Conservation (phyloP, 371 early-diverging fungal species). For the Batrachochytrium dendrobatidis region DNA sequence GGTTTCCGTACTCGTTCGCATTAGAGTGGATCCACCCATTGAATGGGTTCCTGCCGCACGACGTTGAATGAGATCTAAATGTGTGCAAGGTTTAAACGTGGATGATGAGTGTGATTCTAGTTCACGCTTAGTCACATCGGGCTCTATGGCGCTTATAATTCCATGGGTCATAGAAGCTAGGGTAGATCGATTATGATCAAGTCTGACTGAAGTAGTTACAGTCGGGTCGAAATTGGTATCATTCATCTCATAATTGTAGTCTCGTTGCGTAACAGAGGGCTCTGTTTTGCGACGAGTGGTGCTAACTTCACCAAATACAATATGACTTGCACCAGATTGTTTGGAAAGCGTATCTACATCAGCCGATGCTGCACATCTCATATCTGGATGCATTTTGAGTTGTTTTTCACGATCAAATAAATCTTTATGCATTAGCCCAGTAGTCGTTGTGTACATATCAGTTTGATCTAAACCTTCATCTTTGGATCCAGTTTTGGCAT, state of each 20-base stretch:
- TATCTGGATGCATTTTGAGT: no score
- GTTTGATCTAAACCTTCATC: not conserved
- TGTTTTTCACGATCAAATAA: no score
- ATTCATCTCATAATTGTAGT: not conserved
- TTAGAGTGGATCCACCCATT: not conserved
- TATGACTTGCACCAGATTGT: slow-evolving; percentile 11
- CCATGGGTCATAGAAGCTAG: not conserved
- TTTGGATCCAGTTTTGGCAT: not conserved
- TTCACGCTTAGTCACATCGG: not conserved
- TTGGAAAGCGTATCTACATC: not conserved
- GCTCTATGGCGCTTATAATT: not conserved
- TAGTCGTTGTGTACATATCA: slow-evolving; percentile 1
- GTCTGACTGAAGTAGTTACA: not conserved
- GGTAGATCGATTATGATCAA: not conserved
- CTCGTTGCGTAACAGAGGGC: slow-evolving; percentile 15
- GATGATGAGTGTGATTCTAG: not conserved
- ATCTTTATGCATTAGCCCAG: slow-evolving; percentile 7
- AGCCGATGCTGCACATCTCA: slow-evolving; percentile 2
- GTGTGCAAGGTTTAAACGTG: not conserved
- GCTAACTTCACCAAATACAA: slow-evolving; percentile 11
- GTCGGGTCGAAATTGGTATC: not conserved
- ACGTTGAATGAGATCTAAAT: not conserved
- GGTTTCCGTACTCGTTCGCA: slow-evolving; percentile 4
- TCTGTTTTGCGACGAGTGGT: slow-evolving; percentile 3
- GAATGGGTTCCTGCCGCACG: not conserved